Conservation (phyloP, 371 early-diverging fungal genomes). For the Lichtheimia ramosa region DNA sequence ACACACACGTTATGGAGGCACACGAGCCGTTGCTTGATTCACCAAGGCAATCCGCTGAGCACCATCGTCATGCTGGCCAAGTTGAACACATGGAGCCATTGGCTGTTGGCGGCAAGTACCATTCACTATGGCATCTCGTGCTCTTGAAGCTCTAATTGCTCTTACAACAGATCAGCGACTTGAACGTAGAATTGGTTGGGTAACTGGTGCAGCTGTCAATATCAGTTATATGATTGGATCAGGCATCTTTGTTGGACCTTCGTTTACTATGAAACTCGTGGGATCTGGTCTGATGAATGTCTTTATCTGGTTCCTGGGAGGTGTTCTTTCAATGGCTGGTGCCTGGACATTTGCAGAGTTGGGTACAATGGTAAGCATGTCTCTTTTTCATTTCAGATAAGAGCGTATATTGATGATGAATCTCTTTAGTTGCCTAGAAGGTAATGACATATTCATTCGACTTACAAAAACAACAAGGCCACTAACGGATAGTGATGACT, state of each 20-base stretch:
- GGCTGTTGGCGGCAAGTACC: slow-evolving; percentile 32
- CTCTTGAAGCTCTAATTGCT: not conserved
- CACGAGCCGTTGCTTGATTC: not conserved
- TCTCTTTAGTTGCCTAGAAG: slow-evolving; percentile 36
- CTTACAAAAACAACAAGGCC: not conserved
- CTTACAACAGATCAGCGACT: slow-evolving; percentile 33
- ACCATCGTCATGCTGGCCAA: slow-evolving; percentile 13
- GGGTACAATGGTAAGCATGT: slow-evolving; percentile 40
- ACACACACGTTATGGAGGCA: not conserved
- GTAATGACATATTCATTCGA: slow-evolving; percentile 9
- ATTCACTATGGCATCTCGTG: not conserved
- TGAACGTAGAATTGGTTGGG: slow-evolving; percentile 42
- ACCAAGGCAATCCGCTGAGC: not conserved
- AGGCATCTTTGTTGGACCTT: slow-evolving; percentile 45
- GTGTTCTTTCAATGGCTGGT: slow-evolving; percentile 34
- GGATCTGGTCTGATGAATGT: slow-evolving; percentile 48
- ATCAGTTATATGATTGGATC: slow-evolving; percentile 47
- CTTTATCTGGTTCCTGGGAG: slow-evolving; percentile 37
- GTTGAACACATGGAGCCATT: slow-evolving; percentile 36
- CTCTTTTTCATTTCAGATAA: not conserved
- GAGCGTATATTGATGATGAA: no score
- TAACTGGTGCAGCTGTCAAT: slow-evolving; percentile 41
- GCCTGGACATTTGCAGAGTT: slow-evolving; percentile 42
- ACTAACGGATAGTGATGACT: not conserved
- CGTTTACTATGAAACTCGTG: slow-evolving; percentile 32